phyloP scores from a whole-genome alignment of 768 basidiomycete genomes.

The Plicaturopsis crispa region DNA sequence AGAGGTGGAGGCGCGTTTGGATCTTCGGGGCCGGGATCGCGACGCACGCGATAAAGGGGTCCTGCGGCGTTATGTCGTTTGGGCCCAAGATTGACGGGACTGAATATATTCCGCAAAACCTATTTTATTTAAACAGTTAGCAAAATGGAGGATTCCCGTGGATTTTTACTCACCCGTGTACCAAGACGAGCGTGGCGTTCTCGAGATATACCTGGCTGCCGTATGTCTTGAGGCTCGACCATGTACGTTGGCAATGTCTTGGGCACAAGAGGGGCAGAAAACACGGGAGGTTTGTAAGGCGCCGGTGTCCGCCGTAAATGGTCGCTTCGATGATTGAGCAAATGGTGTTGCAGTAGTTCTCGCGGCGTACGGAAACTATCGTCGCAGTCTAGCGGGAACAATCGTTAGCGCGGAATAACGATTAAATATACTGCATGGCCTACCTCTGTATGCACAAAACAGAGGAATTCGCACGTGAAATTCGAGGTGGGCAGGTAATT shows the following conservation, averaged over 20 bases:
- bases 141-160: conserved; percentile 1
- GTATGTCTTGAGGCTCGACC: conserved; percentile 34
- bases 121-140: conserved; percentile 16
- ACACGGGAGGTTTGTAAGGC: conserved; percentile 24
- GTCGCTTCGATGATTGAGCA: conserved; percentile 28
- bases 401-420: too few species aligned
- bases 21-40: conserved; percentile 1
- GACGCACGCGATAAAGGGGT: conserved; percentile 21
- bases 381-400: conserved; percentile 39
- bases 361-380: conserved; percentile 36
- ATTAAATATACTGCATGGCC: conserved; percentile 7
- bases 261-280: conserved; percentile 30
- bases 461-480: conserved; percentile 40
- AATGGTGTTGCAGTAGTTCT: conserved; percentile 44
- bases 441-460: conserved; percentile 47
- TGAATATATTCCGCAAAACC: conserved; percentile 39
- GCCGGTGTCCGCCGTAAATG: conserved; percentile 26
- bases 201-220: conserved; percentile 36
- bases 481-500: conserved; percentile 41
- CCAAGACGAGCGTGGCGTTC: conserved; percentile 44
- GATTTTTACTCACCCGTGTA: conserved; percentile 40
- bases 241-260: conserved; percentile 41
- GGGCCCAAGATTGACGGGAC: conserved; percentile 24
- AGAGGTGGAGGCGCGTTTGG: background rate
- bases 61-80: conserved; percentile 37